A percentile compares a stretch with the other conserved stretches of the same genome.
Conservation (phyloP, 2,329 filamentous ascomycete genomes). For the Mariannaea elegans region DNA sequence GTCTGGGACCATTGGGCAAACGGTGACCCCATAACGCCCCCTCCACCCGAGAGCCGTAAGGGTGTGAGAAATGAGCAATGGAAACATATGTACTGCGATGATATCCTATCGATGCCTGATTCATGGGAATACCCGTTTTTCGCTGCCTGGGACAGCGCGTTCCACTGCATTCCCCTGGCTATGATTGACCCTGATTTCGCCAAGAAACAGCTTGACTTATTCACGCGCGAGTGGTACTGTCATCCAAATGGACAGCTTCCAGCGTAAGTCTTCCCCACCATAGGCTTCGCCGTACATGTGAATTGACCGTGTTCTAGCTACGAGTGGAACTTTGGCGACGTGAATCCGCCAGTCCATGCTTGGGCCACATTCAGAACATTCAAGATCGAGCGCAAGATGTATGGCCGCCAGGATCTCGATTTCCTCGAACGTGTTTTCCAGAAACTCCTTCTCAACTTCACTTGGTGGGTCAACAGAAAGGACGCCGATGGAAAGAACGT, state of each 20-base stretch:
- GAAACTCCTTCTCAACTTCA: constrained; percentile 94
- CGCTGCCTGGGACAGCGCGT: constrained; percentile 95
- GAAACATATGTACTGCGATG: constrained; percentile 95
- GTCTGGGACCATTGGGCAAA: constrained; percentile 99
- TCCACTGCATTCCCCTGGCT: constrained; percentile 93
- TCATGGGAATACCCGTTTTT: constrained; percentile 99
- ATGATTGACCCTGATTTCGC: constrained; percentile 99
- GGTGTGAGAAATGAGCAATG: constrained; percentile 86
- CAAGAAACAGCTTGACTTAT: constrained; percentile 96
- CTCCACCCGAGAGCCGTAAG: constrained; percentile 83
- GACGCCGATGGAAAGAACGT: constrained; percentile 95
- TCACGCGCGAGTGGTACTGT: constrained; percentile 98
- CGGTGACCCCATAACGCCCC: constrained; percentile 87
- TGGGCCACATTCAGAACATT: constrained; percentile 96
- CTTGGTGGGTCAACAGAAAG: constrained; percentile 99
- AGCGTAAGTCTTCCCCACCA: constrained; percentile 64
- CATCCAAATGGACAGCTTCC: constrained; percentile 96
- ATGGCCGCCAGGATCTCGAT: constrained; percentile 92
- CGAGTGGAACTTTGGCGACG: constrained; percentile 98
- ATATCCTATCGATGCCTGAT: constrained; percentile 96
- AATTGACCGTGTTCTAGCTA: constrained; percentile 54
- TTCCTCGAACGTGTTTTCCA: constrained; percentile 97
- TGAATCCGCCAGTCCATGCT: constrained; percentile 95
- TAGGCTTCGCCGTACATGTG: neutral
- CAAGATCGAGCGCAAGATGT: constrained; percentile 98